These are phyloP conservation scores for Fusarium tjaetaba DNA, from an alignment of 2,329 filamentous ascomycete genomes.

Conservation along the genomic window DNA sequence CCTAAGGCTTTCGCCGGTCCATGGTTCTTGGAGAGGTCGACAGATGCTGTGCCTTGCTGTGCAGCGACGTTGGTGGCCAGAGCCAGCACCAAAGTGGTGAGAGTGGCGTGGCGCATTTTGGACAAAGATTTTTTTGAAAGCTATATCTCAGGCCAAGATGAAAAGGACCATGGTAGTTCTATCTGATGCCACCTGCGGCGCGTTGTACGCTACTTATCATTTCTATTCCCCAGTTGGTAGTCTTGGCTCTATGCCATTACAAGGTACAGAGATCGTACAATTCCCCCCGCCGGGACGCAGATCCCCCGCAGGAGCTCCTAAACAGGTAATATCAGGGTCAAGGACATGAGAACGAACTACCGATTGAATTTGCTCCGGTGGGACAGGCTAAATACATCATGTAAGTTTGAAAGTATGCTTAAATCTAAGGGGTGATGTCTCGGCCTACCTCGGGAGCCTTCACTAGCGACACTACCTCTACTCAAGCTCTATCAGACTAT, in stretches of 20 bases:
- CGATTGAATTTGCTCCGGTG: background rate
- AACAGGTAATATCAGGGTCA: background rate
- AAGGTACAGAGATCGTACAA: background rate
- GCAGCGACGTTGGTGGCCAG: background rate
- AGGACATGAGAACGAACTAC: background rate
- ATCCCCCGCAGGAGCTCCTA: background rate
- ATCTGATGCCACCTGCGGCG: accelerated
- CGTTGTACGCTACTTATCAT: background rate
- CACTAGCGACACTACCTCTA: accelerated
- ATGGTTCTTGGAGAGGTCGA: background rate
- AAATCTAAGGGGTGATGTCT: accelerated
- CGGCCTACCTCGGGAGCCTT: accelerated
- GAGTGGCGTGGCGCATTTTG: background rate
- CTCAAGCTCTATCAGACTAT: accelerated
- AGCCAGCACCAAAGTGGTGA: background rate
- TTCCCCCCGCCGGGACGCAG: background rate
- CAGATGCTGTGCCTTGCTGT: background rate
- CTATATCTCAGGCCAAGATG: accelerated
- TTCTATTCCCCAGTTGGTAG: background rate
- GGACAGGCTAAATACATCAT: background rate
- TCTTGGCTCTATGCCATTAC: background rate
- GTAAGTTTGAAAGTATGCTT: too few species aligned
- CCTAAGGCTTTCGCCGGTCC: background rate
- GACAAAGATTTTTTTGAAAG: background rate
- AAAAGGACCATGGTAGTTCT: accelerated